Evolutionary conservation across 2,329 filamentous ascomycete genomes (phyloP).

Genomic region (Chrysoporthe austroafricana): DNA sequence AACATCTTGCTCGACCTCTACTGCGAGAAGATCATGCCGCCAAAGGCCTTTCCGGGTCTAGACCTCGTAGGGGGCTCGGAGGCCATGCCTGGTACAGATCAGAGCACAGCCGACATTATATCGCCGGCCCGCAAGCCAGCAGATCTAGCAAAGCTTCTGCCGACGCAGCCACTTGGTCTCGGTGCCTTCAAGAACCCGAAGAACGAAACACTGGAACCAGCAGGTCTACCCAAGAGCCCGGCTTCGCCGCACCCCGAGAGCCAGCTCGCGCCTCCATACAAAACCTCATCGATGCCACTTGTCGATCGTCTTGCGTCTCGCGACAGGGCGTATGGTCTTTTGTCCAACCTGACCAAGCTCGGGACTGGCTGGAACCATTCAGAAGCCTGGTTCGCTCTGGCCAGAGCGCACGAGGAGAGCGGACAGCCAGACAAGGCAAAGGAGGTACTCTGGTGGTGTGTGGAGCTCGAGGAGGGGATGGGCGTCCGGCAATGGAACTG

Average conservation of each 20-base stretch:
- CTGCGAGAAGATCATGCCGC: constrained; percentile 66
- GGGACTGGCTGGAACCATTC: constrained; percentile 88
- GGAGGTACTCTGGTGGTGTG: constrained; percentile 95
- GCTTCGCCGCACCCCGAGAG: constrained; percentile 39
- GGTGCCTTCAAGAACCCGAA: constrained; percentile 33
- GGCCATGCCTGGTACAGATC: constrained; percentile 29
- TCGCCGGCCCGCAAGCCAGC: constrained; percentile 12
- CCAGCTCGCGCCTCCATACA: constrained; percentile 56
- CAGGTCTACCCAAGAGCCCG: constrained; percentile 17
- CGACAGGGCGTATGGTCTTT: constrained; percentile 83
- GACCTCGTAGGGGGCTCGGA: constrained; percentile 38
- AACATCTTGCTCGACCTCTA: constrained; percentile 88
- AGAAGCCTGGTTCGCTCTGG: constrained; percentile 91
- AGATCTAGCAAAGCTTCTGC: constrained; percentile 37
- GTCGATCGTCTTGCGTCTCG: constrained; percentile 85
- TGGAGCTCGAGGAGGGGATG: constrained; percentile 86
- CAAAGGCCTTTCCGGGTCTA: constrained; percentile 55
- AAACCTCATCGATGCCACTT: constrained; percentile 66
- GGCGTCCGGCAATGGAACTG: constrained; percentile 80
- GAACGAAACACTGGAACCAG: constrained; percentile 11
- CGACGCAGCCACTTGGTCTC: constrained; percentile 53
- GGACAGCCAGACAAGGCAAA: constrained; percentile 86
- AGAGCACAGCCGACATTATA: constrained; percentile 26
- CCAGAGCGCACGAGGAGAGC: constrained; percentile 84
- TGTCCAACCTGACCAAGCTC: constrained; percentile 82